Base-by-base conservation (phyloP, 768 basidiomycete genomes). In the button mushroom (Agaricus bisporus) region DNA sequence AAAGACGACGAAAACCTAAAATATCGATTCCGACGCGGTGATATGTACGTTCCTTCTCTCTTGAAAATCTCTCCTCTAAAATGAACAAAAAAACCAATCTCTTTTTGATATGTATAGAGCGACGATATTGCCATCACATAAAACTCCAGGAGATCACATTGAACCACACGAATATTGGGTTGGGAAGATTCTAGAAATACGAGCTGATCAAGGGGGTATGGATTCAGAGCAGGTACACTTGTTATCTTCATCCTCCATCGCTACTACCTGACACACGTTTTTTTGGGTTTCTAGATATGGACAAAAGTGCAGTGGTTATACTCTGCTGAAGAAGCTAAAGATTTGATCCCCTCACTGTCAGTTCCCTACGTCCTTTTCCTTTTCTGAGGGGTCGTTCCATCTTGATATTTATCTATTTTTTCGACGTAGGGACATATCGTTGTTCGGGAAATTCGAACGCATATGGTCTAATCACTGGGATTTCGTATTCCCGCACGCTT, bases 241-340 rank as follows among this genome's bases (percentile, higher is more conserved):
- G 58, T 9, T 17, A 22, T 41, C 41, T 22, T 22, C 22, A 22
- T 22, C 42, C 25, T 15, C 1, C 15, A 32, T 6, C 2, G 10
- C 4, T 26, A 18, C 42, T 12, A 39, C 22, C 42, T 29, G 18
- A 14, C 25, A 35, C 18, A 41, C 1, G 38, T 39, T 38, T 10
- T 6, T 12, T 6, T 12, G 3, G 18, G 17, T 26, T 32, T 5
- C 39, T 41, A 84, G 76, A 81, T 83, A 0, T 83, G 79, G 79
- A 71, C 68, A 0, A 62, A 57, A 9, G 72, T 85, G 0, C 72
- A 77, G 45, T 85, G 83, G 83, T 82, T 67, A 45, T 85, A 79
- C 64, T 70, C 75, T 1, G 70, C 73, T 0, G 46, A 65, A n/a
- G 83, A 85, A 35, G 74, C 79, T 0, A 66, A 67, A 0, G 58